Conservation (phyloP, 2,329 filamentous ascomycete species). For the Neofusicoccum laricinum region DNA sequence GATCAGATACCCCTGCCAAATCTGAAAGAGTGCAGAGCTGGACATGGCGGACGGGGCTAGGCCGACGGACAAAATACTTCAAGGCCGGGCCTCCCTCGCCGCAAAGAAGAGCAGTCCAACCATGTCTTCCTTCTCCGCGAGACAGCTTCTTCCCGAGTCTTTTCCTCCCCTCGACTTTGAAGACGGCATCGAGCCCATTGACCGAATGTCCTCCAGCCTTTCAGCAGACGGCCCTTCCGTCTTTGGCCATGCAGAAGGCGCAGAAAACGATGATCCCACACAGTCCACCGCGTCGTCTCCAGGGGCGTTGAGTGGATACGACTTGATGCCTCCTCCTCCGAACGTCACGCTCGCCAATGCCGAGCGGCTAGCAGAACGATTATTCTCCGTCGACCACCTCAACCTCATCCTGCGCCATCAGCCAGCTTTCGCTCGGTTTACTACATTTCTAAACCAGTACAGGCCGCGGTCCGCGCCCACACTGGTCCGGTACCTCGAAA, state of each 20-base stretch:
- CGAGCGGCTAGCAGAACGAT: conserved; percentile 58
- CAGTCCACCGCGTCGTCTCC: conserved; percentile 5
- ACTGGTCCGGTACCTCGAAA: conserved; percentile 66
- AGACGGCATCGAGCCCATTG: neutral
- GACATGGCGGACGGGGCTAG: neutral
- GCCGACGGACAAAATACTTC: neutral
- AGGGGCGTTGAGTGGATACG: conserved; percentile 18
- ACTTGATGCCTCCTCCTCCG: conserved; percentile 27
- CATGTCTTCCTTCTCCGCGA: conserved; percentile 8
- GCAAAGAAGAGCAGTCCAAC: neutral
- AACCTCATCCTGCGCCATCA: conserved; percentile 61
- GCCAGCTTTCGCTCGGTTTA: conserved; percentile 60
- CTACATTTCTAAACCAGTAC: conserved; percentile 58
- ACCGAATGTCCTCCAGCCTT: conserved; percentile 5
- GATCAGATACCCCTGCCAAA: neutral
- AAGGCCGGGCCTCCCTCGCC: neutral
- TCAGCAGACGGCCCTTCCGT: conserved; percentile 13
- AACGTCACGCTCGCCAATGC: conserved; percentile 23
- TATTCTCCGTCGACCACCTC: conserved; percentile 65
- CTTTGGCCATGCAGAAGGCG: neutral
- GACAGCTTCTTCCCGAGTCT: neutral
- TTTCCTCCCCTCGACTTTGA: neutral
- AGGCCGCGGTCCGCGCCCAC: conserved; percentile 60
- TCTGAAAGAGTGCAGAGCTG: neutral
- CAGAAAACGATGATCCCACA: neutral